Base-by-base conservation (phyloP, 2,329 filamentous ascomycete species). In the Neofusicoccum sp. region DNA sequence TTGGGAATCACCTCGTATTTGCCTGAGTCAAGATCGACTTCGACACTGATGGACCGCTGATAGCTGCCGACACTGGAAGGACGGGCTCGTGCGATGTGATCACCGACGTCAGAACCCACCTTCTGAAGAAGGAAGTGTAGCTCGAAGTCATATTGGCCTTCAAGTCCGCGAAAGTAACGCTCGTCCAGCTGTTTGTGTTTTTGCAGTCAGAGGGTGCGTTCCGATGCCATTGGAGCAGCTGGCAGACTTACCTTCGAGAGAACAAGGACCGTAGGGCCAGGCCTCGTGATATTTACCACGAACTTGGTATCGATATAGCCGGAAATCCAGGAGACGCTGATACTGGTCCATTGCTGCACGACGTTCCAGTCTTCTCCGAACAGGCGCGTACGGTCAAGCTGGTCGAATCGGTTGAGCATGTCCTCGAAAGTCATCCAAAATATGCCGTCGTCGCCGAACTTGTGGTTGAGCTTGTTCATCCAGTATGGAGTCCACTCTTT, bases 401-500 rank as follows among this genome's bases (percentile, higher is more conserved):
- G 4, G 3, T 33, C 16, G 36, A 56, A 64, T 2, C 47, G 29
- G 29, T 44, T 48, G 9, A 64, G 39, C 31, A 64, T 48, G 33
- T 64, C 63, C 4, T 64, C 31, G 43, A 39, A 63, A 4, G 63
- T 49, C 43, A 64, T 64, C 63, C 63, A 64, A 33, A 64, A 64
- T 6, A 54, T 39, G 12, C 90, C 90, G 68, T 93, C 90, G 67
- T 92, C 89, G 43, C 90, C 90, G 68, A 93, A 93, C 45, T 84
- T 86, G 72, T 93, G 90, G 49, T 84, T 82, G 0, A 95, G 82
- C 69, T 89, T 87, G 64, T 87, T 78, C 76, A 94, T 87, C 85
- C 89, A 92, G 67, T 93, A 88, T 0, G 90, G 82, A 1, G 90
- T 94, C 92, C 92, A 96, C 74, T 94, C 88, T 69, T 91, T 90